A percentile compares a stretch with the other conserved stretches of the same genome.
These are phyloP conservation scores for Ogataea minuta DNA, from an alignment of 805 yeast genomes.

Conservation along the genomic window DNA sequence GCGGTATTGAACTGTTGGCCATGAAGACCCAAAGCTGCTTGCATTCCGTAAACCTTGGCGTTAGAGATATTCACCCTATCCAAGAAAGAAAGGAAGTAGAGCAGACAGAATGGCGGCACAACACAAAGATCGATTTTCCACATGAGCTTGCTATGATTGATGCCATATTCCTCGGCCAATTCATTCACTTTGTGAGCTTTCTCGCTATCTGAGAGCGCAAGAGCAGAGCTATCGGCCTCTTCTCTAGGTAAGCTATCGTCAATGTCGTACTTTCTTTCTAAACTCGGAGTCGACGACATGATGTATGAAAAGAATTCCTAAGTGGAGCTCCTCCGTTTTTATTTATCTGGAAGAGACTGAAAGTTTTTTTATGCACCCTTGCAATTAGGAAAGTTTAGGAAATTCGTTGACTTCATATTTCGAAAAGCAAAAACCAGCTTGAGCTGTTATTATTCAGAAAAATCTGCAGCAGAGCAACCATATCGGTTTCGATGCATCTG, in stretches of 20 bases:
- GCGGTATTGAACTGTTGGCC: slow-evolving; percentile 64
- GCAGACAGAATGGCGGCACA: slow-evolving; percentile 71
- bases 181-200: slow-evolving; percentile 29
- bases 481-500: too few species aligned
- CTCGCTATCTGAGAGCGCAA: slow-evolving; percentile 23
- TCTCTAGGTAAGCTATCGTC: slow-evolving; percentile 16
- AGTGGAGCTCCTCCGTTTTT: slow-evolving; percentile 1
- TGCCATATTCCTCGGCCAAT: slow-evolving; percentile 44
- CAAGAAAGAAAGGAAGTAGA: slow-evolving; percentile 73
- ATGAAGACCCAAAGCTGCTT: slow-evolving; percentile 47
- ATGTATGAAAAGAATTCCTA: slow-evolving; percentile 1
- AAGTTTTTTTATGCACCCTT: too few species aligned
- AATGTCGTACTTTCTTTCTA: slow-evolving; percentile 18
- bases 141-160: slow-evolving; percentile 56
- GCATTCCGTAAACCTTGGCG: slow-evolving; percentile 72
- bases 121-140: slow-evolving; percentile 67
- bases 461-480: too few species aligned
- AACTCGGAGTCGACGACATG: slow-evolving; percentile 20
- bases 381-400: too few species aligned
- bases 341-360: neutral
- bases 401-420: too few species aligned
- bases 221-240: slow-evolving; percentile 8
- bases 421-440: too few species aligned
- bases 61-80: slow-evolving; percentile 83
- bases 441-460: too few species aligned